A percentile compares a stretch with the other conserved stretches of the same genome.
Evolutionary conservation across 2,329 filamentous ascomycete genomes (phyloP).

Genomic region (Fusarium nanum): DNA sequence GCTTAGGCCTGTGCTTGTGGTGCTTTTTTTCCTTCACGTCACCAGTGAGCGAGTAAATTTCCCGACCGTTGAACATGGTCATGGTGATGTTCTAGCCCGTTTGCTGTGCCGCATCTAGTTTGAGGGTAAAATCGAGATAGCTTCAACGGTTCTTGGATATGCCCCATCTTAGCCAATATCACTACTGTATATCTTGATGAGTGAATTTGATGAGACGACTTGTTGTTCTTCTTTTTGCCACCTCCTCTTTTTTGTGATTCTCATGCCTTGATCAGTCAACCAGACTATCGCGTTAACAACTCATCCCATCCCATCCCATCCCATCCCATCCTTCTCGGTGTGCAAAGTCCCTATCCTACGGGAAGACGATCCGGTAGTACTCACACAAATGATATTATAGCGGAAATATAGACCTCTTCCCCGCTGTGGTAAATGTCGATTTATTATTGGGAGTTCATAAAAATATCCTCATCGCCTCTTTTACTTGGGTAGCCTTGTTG

Average conservation of each 20-base stretch:
- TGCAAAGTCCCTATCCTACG: not conserved
- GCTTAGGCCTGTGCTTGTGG: not conserved
- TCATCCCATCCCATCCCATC: not conserved
- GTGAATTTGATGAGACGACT: not conserved
- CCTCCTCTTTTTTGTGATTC: conserved; percentile 26
- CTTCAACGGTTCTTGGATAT: conserved; percentile 15
- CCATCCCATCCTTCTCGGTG: not conserved
- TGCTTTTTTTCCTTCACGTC: not conserved
- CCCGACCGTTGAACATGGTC: conserved; percentile 1
- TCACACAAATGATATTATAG: not conserved
- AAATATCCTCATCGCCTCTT: conserved; percentile 18
- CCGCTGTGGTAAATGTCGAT: not conserved
- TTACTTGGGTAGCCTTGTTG: not conserved
- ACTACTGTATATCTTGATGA: too few species aligned
- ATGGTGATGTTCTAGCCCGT: not conserved
- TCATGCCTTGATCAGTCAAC: conserved; percentile 15
- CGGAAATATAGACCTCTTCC: not conserved
- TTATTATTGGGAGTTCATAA: not conserved
- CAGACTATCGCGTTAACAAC: not conserved
- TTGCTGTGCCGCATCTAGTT: conserved; percentile 22
- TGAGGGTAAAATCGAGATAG: conserved; percentile 26
- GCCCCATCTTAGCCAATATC: not conserved
- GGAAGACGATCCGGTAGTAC: conserved; percentile 2
- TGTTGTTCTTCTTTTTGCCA: conserved; percentile 10
- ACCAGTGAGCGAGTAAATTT: conserved; percentile 7